Conservation (phyloP, 139 green algal species). For the Ettlia oleoabundans region DNA sequence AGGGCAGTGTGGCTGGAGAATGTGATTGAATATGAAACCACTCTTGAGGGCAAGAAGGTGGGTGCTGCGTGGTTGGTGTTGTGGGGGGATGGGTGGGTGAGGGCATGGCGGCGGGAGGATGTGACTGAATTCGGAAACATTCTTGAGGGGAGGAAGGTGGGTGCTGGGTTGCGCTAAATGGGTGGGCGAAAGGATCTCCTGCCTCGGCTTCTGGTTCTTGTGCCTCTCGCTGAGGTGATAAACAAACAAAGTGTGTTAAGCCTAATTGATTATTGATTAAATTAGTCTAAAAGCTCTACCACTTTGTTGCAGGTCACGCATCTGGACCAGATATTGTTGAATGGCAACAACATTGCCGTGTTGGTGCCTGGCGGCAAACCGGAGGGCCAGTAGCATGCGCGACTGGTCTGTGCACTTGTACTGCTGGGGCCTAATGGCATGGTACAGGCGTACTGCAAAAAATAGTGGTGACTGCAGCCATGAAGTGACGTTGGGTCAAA, state of each 20-base stretch:
- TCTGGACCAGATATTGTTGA: slow-evolving; percentile 97
- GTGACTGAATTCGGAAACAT: slow-evolving; percentile 94
- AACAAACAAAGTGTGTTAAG: no score
- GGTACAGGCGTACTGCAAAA: no score
- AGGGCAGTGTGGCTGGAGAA: slow-evolving; percentile 99
- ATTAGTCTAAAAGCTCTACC: not conserved
- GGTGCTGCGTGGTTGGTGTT: not conserved
- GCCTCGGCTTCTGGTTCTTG: no score
- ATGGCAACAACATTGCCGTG: slow-evolving; percentile 98
- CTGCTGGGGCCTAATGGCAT: no score
- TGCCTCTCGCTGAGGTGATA: no score
- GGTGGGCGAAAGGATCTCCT: not conserved
- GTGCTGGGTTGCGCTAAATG: not conserved
- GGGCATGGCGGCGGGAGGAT: not conserved
- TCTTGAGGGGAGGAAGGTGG: slow-evolving; percentile 71
- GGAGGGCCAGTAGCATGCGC: slow-evolving; percentile 26
- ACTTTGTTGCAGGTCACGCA: slow-evolving; percentile 61
- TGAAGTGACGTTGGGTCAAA: no score
- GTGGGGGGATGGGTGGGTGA: not conserved
- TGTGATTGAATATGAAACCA: slow-evolving; percentile 94
- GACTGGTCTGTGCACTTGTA: no score
- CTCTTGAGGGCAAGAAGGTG: slow-evolving; percentile 74
- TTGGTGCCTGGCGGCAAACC: slow-evolving; percentile 90
- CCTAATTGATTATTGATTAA: no score
- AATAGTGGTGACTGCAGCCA: no score